Evolutionary conservation across 345 rosid genomes (phyloP).

Genomic region (Eutrema heterophyllum): DNA sequence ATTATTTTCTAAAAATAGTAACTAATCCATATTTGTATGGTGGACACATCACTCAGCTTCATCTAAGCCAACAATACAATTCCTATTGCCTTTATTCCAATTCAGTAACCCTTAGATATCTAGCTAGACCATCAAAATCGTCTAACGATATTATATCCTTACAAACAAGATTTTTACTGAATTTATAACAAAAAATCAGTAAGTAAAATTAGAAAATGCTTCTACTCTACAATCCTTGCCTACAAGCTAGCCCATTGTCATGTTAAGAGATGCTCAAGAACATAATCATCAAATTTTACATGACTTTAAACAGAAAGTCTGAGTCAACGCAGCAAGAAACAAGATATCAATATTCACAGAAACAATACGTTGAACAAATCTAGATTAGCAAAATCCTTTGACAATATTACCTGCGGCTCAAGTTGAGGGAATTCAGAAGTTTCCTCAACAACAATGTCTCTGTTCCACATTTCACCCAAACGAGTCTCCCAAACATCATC

Average conservation of each 20-base stretch:
- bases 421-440: constrained; percentile 67
- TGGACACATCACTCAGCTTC: no score
- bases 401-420: constrained; percentile 46
- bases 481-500: constrained; percentile 67
- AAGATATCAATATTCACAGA: background rate
- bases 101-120: no score
- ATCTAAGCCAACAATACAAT: no score
- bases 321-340: constrained; percentile 11
- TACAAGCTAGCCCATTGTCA: background rate
- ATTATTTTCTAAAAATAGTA: background rate
- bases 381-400: background rate
- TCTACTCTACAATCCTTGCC: background rate
- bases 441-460: constrained; percentile 60
- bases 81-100: no score
- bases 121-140: no score
- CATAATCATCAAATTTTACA: background rate
- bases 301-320: background rate
- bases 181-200: background rate
- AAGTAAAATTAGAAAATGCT: background rate
- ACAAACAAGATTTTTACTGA: background rate
- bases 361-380: background rate
- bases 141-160: background rate
- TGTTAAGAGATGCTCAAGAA: background rate
- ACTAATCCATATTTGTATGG: background rate
- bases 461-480: constrained; percentile 69